Percentiles rank a stretch among this genome's conserved stretches.
These are phyloP conservation scores for Dissophora ornata DNA, from an alignment of 192 early-diverging fungal species.

Conservation along the genomic window DNA sequence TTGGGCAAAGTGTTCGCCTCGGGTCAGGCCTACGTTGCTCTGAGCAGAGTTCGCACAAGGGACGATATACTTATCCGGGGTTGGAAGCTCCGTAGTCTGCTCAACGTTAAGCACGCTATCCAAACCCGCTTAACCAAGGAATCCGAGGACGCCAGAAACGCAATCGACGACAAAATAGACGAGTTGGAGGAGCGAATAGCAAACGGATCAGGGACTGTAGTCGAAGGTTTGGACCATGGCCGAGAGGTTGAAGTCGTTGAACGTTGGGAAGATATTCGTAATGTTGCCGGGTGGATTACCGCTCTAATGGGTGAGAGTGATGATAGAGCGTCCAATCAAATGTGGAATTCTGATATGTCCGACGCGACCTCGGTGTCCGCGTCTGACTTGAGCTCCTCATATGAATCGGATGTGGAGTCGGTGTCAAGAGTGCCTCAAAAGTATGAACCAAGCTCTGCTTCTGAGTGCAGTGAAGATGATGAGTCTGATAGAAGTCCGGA, in stretches of 20 bases:
- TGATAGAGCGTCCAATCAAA: too few species aligned
- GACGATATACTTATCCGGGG: not conserved
- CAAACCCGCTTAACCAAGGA: slow-evolving; percentile 16
- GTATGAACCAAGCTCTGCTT: not conserved
- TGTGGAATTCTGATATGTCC: not conserved
- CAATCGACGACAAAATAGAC: slow-evolving; percentile 7
- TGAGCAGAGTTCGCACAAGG: slow-evolving; percentile 12
- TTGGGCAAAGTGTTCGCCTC: slow-evolving; percentile 2
- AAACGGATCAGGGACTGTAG: not conserved
- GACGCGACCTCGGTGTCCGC: not conserved
- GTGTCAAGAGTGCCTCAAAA: slow-evolving; percentile 5
- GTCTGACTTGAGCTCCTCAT: too few species aligned
- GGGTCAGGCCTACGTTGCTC: slow-evolving; percentile 21
- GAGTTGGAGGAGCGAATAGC: not conserved
- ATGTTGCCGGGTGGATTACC: too few species aligned
- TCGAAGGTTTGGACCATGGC: too few species aligned
- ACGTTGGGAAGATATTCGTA: not conserved
- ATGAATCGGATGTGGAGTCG: not conserved
- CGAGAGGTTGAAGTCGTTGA: not conserved
- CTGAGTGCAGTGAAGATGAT: not conserved
- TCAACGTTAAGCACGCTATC: slow-evolving; percentile 1
- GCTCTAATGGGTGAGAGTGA: too few species aligned
- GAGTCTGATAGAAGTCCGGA: slow-evolving; percentile 2
- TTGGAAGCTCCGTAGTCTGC: not conserved
- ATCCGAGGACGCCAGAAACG: slow-evolving; percentile 13